These are phyloP conservation scores for Fusarium xyrophilum DNA, from an alignment of 2,329 filamentous ascomycete genomes.

Conservation along the genomic window DNA sequence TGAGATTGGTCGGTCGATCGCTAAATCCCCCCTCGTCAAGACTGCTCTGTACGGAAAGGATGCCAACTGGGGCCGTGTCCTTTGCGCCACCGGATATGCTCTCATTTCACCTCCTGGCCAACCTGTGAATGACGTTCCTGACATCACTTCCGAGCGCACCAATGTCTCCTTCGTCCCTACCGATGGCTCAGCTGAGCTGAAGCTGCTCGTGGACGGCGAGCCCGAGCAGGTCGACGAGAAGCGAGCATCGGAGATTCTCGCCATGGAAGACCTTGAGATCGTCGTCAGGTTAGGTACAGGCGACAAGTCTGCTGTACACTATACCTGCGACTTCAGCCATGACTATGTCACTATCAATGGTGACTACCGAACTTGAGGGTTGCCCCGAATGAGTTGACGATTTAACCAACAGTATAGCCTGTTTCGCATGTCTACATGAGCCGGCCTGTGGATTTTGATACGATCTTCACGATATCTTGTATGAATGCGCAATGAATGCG, in stretches of 20 bases:
- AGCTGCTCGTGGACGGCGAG: constrained; percentile 79
- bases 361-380: constrained; percentile 66
- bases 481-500: too few relatives aligned
- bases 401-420: not conserved
- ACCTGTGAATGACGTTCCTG: constrained; percentile 64
- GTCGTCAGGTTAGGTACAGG: constrained; percentile 75
- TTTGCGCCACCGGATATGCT: constrained; percentile 90
- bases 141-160: constrained; percentile 72
- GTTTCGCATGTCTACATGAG: not conserved
- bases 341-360: constrained; percentile 77
- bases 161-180: constrained; percentile 80
- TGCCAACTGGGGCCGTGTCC: constrained; percentile 97
- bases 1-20: constrained; percentile 85
- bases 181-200: constrained; percentile 78
- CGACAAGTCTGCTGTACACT: constrained; percentile 73
- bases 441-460: not conserved
- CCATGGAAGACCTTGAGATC: constrained; percentile 81
- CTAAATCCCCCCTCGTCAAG: constrained; percentile 91
- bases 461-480: not conserved
- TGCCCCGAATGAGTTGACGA: not conserved
- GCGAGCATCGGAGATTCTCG: constrained; percentile 77
- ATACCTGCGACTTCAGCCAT: constrained; percentile 87
- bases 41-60: constrained; percentile 96
- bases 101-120: constrained; percentile 65
- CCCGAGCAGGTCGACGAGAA: constrained; percentile 80